Conservation (phyloP, 176 grass and related monocot species). For the Bothriochloa decipiens region DNA sequence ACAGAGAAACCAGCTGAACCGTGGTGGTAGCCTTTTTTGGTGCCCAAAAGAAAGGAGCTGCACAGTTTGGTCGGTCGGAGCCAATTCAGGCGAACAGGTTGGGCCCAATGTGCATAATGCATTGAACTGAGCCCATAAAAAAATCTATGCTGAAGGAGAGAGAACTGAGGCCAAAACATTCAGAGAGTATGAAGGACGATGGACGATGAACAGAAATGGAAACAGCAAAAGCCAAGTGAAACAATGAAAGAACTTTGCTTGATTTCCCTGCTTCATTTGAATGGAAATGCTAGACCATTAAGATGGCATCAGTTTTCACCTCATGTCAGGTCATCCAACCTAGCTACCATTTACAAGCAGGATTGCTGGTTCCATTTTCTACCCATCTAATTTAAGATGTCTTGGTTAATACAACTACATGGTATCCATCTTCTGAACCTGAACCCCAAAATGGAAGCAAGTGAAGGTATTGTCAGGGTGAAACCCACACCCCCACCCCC, state of each 20-base stretch:
- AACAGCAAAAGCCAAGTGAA: neutral
- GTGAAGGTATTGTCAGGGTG: conserved; percentile 28
- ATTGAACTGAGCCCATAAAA: neutral
- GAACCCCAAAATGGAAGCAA: conserved; percentile 63
- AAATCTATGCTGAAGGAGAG: neutral
- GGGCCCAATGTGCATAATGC: neutral
- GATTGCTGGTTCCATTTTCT: conserved; percentile 19
- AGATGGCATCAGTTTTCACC: conserved; percentile 21
- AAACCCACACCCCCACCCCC: neutral
- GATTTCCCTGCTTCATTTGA: conserved; percentile 26
- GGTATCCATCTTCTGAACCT: conserved; percentile 47
- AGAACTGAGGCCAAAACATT: neutral
- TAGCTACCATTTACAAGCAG: conserved; percentile 45
- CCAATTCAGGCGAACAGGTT: neutral
- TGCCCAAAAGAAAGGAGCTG: neutral
- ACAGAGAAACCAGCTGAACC: conserved; percentile 1
- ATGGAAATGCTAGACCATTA: conserved; percentile 24
- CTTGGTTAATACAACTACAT: conserved; percentile 30
- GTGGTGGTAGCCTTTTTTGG: neutral
- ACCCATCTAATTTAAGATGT: conserved; percentile 12
- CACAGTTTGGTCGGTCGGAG: conserved; percentile 4
- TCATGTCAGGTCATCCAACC: conserved; percentile 30
- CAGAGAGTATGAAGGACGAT: neutral
- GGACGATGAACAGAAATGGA: neutral
- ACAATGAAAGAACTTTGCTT: neutral